A percentile compares a stretch with the other conserved stretches of the same genome.
Conservation (phyloP, 2,329 filamentous ascomycete species). For the Monosporascus sp. region DNA sequence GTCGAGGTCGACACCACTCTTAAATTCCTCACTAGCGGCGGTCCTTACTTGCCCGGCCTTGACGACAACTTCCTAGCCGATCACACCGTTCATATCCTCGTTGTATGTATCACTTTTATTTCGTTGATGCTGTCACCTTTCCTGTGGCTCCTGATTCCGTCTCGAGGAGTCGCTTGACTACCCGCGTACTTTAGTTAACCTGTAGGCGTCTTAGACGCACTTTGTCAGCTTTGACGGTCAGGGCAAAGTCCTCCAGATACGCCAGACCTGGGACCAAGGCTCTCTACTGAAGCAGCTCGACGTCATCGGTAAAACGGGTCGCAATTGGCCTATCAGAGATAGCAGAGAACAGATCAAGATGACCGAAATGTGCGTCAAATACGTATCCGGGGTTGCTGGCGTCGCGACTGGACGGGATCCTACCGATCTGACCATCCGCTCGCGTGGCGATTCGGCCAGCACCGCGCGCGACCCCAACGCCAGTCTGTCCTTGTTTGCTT, state of each 20-base stretch:
- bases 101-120: slow-evolving; percentile 55
- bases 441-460: slow-evolving; percentile 49
- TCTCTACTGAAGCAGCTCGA: slow-evolving; percentile 89
- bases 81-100: slow-evolving; percentile 69
- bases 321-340: slow-evolving; percentile 93
- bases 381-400: slow-evolving; percentile 32
- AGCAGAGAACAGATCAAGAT: slow-evolving; percentile 77
- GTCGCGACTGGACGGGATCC: slow-evolving; percentile 22
- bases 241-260: slow-evolving; percentile 79
- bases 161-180: not conserved
- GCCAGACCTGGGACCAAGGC: slow-evolving; percentile 92
- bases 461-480: slow-evolving; percentile 61
- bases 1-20: slow-evolving; percentile 77
- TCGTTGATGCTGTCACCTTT: not conserved
- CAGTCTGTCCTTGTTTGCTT: slow-evolving; percentile 68
- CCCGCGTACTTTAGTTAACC: not conserved
- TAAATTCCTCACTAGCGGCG: slow-evolving; percentile 76
- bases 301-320: slow-evolving; percentile 82
- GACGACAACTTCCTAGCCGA: slow-evolving; percentile 94
- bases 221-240: slow-evolving; percentile 76
- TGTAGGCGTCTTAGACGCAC: slow-evolving; percentile 58
- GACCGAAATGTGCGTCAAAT: slow-evolving; percentile 58
- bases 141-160: not conserved
- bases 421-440: slow-evolving; percentile 35
- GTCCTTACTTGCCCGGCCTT: slow-evolving; percentile 78